Evolutionary conservation across 1,139 yeast genomes (phyloP).

Genomic region (Kodamaea plutei): DNA sequence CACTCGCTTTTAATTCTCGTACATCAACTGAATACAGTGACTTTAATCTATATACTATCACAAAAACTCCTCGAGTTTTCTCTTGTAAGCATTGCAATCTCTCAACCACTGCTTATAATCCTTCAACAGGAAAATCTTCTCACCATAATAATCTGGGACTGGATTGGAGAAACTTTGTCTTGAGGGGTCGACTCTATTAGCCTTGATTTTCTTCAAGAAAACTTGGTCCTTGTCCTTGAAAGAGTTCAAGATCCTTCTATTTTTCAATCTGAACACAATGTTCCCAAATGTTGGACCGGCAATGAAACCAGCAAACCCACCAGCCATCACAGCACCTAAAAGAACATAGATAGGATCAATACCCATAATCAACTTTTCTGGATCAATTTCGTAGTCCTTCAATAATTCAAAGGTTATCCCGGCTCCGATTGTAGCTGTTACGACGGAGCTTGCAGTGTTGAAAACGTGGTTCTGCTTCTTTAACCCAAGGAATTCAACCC

Average conservation of each 20-base stretch:
- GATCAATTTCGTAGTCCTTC: constrained; percentile 81
- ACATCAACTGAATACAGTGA: too few species aligned
- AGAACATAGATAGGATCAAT: constrained; percentile 80
- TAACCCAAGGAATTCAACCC: constrained; percentile 77
- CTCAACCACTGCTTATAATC: constrained; percentile 95
- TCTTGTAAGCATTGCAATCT: constrained; percentile 86
- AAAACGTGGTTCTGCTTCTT: constrained; percentile 72
- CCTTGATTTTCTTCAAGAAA: constrained; percentile 68
- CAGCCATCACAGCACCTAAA: constrained; percentile 59
- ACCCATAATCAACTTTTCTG: constrained; percentile 81
- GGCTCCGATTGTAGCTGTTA: constrained; percentile 68
- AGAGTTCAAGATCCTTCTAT: constrained; percentile 42
- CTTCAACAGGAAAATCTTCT: constrained; percentile 79
- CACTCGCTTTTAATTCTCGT: too few species aligned
- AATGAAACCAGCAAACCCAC: constrained; percentile 76
- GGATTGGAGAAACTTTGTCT: constrained; percentile 91
- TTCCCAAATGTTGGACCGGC: constrained; percentile 83
- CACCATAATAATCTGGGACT: constrained; percentile 97
- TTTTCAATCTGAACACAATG: constrained; percentile 54
- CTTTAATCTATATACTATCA: constrained; percentile 16
- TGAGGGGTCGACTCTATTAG: constrained; percentile 89
- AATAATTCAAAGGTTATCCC: constrained; percentile 71
- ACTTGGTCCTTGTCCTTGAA: constrained; percentile 63
- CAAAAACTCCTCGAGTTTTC: constrained; percentile 79
- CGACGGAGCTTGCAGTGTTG: constrained; percentile 61